Conservation (phyloP, 495 filamentous ascomycete species). For the Halenospora varia region DNA sequence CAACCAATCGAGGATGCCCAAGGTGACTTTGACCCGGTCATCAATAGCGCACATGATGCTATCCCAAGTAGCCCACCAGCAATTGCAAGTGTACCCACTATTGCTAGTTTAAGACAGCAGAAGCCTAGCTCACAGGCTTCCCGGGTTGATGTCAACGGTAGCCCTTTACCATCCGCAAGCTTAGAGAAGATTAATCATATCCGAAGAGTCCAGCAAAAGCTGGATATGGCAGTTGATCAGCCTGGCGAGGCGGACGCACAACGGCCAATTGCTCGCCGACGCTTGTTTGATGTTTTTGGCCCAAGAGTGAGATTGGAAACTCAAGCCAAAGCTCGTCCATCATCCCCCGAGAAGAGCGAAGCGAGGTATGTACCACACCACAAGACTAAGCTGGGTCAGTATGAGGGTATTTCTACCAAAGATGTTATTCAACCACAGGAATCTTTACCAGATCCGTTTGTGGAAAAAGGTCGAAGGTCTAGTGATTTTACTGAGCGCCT, state of each 20-base stretch:
- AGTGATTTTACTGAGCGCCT: slow-evolving; percentile 14
- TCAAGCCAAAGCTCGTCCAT: slow-evolving; percentile 9
- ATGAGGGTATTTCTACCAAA: slow-evolving; percentile 9
- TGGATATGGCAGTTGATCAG: neutral
- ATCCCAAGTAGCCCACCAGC: neutral
- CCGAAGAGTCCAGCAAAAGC: slow-evolving; percentile 5
- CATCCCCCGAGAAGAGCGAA: slow-evolving; percentile 5
- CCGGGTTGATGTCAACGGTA: slow-evolving; percentile 28
- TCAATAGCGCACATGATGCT: too few species aligned
- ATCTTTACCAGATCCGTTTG: slow-evolving; percentile 15
- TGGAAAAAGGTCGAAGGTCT: neutral
- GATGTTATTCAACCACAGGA: slow-evolving; percentile 7
- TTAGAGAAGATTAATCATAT: slow-evolving; percentile 11
- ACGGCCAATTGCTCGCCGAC: neutral
- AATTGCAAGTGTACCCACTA: neutral
- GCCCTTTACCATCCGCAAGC: slow-evolving; percentile 21
- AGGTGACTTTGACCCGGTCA: neutral
- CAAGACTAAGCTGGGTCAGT: slow-evolving; percentile 10
- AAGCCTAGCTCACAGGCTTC: slow-evolving; percentile 26
- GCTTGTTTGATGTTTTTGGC: slow-evolving; percentile 12
- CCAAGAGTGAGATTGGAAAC: slow-evolving; percentile 10
- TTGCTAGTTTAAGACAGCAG: neutral
- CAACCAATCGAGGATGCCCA: neutral
- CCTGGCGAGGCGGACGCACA: neutral
- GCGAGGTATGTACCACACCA: slow-evolving; percentile 20